Percentiles rank a stretch among this genome's conserved stretches.
These are phyloP conservation scores for Trichodelitschia bisporula DNA, from an alignment of 495 filamentous ascomycete species.

Conservation along the genomic window DNA sequence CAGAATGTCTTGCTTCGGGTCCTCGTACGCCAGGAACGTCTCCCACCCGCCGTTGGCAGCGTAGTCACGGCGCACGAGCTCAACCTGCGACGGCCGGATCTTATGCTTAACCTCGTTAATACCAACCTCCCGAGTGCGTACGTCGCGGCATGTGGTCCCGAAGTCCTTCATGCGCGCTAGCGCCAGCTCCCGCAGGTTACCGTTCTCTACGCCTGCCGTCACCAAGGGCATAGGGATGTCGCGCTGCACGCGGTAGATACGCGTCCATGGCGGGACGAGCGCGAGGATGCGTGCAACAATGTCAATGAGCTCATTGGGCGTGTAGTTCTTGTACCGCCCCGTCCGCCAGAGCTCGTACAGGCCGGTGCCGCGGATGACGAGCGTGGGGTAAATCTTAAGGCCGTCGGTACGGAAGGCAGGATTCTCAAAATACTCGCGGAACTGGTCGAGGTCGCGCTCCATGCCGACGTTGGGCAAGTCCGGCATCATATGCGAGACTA, in stretches of 20 bases:
- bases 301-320: conserved; percentile 85
- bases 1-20: conserved; percentile 93
- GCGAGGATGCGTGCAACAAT: conserved; percentile 87
- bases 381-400: conserved; percentile 90
- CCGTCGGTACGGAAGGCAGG: conserved; percentile 94
- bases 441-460: conserved; percentile 92
- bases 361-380: conserved; percentile 91
- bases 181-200: conserved; percentile 81
- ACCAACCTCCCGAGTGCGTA: conserved; percentile 91
- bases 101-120: conserved; percentile 98
- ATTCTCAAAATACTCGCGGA: conserved; percentile 93
- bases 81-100: conserved; percentile 86
- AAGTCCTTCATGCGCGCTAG: conserved; percentile 96
- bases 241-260: conserved; percentile 94
- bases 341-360: conserved; percentile 96
- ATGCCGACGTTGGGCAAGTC: conserved; percentile 95
- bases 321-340: conserved; percentile 94
- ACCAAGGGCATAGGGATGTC: conserved; percentile 98
- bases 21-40: conserved; percentile 92
- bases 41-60: conserved; percentile 92
- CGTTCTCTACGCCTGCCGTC: conserved; percentile 90
- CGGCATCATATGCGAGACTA: conserved; percentile 99
- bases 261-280: conserved; percentile 87
- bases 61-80: conserved; percentile 91
- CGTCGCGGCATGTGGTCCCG: conserved; percentile 87